Evolutionary conservation across 1,284 basidiomycete genomes (phyloP), one percentile per base, ranked within the genome.

Genomic region (Spongiforma sp.): DNA sequence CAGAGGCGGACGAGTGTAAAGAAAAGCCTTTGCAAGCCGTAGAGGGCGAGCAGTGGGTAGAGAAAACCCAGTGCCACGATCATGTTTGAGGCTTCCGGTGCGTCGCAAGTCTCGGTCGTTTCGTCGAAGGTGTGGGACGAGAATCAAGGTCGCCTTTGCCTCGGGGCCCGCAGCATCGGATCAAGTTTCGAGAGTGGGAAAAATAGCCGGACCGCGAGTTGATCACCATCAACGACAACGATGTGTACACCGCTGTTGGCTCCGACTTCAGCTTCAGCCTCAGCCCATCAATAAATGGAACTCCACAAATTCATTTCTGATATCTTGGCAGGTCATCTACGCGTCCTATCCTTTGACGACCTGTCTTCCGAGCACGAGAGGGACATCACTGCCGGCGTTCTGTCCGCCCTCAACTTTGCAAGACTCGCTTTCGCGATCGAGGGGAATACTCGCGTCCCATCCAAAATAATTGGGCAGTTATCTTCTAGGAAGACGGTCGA

Each of bases 341-440:
- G 69, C 17, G 74, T 81, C 58, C 64, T 84, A 41, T 78, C 81
- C 11, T 79, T 81, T 58, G 71, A 74, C 26, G 78, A 81, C 24
- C 72, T 75, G 12, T 79, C 80, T 59, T 78, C 83, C 66, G 84
- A 83, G 64, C 61, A 60, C 36, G 60, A 65, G 60, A 62, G 65
- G 53, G 80, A 77, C 6, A 69, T 73, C 24, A 82, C 86, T 19
- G 79, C 86, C 11, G 84, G 84, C 67, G 84, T 85, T 21, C 77
- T 90, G 24, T 86, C 84, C 3, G 82, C 84, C 4, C 71, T 90
- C 57, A 89, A 90, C 69, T 88, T 85, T 62, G 83, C 82, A 1
- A 77, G 86, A 55, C 69, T 85, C 14, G 75, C 83, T 32, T 80
- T 87, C 56, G 74, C 68, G 30, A 75, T 74, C 56, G 79, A 80